phyloP scores from a whole-genome alignment of 129 eudicot species.

The Flaveria linearis region DNA sequence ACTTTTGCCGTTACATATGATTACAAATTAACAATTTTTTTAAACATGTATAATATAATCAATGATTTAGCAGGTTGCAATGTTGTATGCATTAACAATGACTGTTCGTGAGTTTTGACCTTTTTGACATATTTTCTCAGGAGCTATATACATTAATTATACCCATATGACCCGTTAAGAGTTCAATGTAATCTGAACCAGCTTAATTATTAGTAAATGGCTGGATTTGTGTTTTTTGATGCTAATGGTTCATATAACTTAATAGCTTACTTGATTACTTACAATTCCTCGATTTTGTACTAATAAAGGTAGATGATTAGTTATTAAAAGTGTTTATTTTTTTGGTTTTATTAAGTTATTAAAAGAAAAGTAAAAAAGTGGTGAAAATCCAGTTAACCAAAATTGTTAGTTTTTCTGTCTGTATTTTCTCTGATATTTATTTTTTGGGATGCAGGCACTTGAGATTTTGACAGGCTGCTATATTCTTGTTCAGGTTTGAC shows the following conservation, averaged over 20 bases:
- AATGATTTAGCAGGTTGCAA: not conserved
- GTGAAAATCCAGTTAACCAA: not conserved
- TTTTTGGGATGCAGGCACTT: constrained; percentile 67
- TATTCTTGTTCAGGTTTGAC: constrained; percentile 81
- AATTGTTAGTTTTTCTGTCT: not conserved
- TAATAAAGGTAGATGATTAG: not conserved
- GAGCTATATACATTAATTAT: not conserved
- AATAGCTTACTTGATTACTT: not conserved
- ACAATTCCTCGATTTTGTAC: not conserved
- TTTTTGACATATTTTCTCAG: not conserved
- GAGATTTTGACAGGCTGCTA: constrained; percentile 95
- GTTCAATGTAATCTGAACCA: not conserved
- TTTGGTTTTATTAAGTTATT: not conserved
- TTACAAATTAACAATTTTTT: not conserved
- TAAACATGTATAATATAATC: not conserved
- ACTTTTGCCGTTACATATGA: not conserved
- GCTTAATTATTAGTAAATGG: not conserved
- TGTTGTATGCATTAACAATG: not conserved
- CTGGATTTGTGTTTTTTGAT: not conserved
- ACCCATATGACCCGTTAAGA: not conserved
- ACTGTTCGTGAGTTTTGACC: not conserved
- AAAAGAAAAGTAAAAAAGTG: not conserved
- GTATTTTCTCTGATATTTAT: constrained; percentile 17
- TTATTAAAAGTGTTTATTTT: not conserved
- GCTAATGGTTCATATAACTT: not conserved